Percentiles rank a stretch among this genome's conserved stretches.
These are phyloP conservation scores for Trichomonascus vanleenenianus DNA, from an alignment of 805 yeast species.

Conservation along the genomic window DNA sequence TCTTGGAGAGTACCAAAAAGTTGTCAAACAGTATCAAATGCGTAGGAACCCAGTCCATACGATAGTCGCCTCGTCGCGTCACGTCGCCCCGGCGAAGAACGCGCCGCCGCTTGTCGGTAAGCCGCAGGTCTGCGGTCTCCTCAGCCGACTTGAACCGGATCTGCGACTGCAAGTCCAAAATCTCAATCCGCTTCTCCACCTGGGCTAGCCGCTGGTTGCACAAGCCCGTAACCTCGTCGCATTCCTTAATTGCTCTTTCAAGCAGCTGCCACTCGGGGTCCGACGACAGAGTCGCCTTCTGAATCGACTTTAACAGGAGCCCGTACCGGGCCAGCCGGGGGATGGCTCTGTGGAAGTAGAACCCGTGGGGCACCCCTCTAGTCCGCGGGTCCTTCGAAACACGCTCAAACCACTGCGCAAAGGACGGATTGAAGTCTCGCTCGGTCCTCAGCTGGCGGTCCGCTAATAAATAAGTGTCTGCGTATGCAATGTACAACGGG, in stretches of 20 bases:
- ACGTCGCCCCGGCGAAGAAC: slow-evolving; percentile 53
- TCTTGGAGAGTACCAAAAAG: slow-evolving; percentile 38
- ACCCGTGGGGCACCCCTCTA: slow-evolving; percentile 30
- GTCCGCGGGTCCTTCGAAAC: slow-evolving; percentile 43
- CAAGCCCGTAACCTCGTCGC: slow-evolving; percentile 45
- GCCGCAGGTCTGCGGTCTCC: slow-evolving; percentile 40
- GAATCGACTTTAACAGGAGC: slow-evolving; percentile 52
- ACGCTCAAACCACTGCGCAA: slow-evolving; percentile 51
- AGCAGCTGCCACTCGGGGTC: slow-evolving; percentile 47
- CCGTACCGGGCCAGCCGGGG: slow-evolving; percentile 52
- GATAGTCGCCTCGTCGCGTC: slow-evolving; percentile 53
- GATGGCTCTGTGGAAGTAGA: slow-evolving; percentile 49
- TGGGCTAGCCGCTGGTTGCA: slow-evolving; percentile 57
- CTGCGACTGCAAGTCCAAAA: slow-evolving; percentile 46
- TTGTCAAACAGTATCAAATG: slow-evolving; percentile 63
- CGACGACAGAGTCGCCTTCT: slow-evolving; percentile 39
- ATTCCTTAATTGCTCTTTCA: slow-evolving; percentile 45
- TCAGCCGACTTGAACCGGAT: slow-evolving; percentile 45
- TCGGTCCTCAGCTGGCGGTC: slow-evolving; percentile 39
- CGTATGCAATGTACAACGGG: slow-evolving; percentile 48
- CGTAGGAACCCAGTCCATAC: slow-evolving; percentile 45
- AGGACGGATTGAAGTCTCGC: slow-evolving; percentile 31
- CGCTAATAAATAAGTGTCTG: slow-evolving; percentile 33
- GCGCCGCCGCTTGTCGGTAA: slow-evolving; percentile 47
- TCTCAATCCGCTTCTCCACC: slow-evolving; percentile 50